Conservation (phyloP, 345 rosid genomes). For the Rhodamnia argentea region DNA sequence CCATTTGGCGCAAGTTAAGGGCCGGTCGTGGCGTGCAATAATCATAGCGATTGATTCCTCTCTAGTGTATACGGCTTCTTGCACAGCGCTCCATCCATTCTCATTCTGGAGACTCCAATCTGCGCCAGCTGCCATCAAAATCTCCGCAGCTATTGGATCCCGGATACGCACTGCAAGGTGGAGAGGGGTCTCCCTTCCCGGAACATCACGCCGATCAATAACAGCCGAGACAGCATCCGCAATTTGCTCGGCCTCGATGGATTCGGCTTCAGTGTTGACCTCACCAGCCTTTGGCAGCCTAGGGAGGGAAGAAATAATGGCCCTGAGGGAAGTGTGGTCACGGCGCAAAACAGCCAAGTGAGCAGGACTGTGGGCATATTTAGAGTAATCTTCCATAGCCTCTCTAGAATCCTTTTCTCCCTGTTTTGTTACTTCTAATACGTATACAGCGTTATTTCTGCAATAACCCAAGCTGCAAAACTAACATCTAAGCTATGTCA, state of each 20-base stretch:
- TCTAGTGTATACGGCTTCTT: conserved; percentile 96
- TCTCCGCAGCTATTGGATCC: conserved; percentile 77
- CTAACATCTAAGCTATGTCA: neutral
- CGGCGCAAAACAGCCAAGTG: conserved; percentile 76
- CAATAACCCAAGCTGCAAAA: neutral
- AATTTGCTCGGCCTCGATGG: conserved; percentile 53
- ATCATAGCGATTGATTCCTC: conserved; percentile 90
- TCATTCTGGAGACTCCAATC: conserved; percentile 99
- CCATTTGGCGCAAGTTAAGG: conserved; percentile 99
- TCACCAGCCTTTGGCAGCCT: conserved; percentile 74
- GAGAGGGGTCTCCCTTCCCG: conserved; percentile 88
- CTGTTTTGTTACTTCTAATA: neutral
- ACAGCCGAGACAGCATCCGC: conserved; percentile 73
- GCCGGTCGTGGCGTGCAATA: conserved; percentile 85
- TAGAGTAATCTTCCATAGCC: conserved; percentile 68
- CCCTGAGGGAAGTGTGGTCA: conserved; percentile 59
- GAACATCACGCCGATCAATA: conserved; percentile 89
- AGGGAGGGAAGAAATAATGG: conserved; percentile 55
- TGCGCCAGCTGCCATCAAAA: conserved; percentile 86
- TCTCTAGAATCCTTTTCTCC: neutral
- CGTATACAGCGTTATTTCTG: neutral
- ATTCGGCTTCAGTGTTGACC: conserved; percentile 66
- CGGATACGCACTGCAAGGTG: conserved; percentile 85
- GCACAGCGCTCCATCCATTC: conserved; percentile 97
- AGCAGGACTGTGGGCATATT: conserved; percentile 79